Evolutionary conservation across 139 green algal genomes (phyloP), one percentile per base, ranked within the genome.

Genomic region (Asterochloris sp.): DNA sequence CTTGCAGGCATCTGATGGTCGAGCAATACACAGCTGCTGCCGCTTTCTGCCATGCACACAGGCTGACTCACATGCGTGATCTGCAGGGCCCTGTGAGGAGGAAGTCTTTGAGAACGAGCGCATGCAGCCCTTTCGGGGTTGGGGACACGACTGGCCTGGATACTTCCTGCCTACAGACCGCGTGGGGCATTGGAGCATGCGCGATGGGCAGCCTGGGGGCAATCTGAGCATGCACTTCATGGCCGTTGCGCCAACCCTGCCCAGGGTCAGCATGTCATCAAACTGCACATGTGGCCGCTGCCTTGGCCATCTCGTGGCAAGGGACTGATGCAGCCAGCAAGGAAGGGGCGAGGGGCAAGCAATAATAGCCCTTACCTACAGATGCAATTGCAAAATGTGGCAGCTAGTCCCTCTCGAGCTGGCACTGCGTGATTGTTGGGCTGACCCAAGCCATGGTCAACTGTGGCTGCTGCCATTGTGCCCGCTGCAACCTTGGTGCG

Each of bases 41-140:
- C 13, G 73, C 24, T 54, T 27, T 29, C 24, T 73, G 28, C 12
- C 12, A 29, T 28, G 28, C 47, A 38, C 47, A 82, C 63, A 63
- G 28, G 14, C 19, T 74, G 62, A 61, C 73, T 64, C n/a, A 77
- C 17, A 71, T 23, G 38, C 38, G 6, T 6, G 6, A 64, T 61
- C 54, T 83, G 83, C 83, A 86, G 83, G 73, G 0, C 78, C 84
- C 24, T 81, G 92, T 28, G 83, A 91, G 66, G 92, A 93, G 83
- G 90, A 96, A 88, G 82, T 97, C 14, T 98, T 95, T 90, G 94
- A 98, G 85, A 96, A 97, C 85, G 92, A 98, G 90, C 85, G 94
- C 47, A 89, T 74, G 69, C 92, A 96, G 88, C 93, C 94, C 9
- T 98, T 97, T 88, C 86, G 89, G 13, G 93, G 91, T 24, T 97